These are phyloP conservation scores for Sclerotinia borealis DNA, from an alignment of 2,329 filamentous ascomycete species.

Conservation along the genomic window DNA sequence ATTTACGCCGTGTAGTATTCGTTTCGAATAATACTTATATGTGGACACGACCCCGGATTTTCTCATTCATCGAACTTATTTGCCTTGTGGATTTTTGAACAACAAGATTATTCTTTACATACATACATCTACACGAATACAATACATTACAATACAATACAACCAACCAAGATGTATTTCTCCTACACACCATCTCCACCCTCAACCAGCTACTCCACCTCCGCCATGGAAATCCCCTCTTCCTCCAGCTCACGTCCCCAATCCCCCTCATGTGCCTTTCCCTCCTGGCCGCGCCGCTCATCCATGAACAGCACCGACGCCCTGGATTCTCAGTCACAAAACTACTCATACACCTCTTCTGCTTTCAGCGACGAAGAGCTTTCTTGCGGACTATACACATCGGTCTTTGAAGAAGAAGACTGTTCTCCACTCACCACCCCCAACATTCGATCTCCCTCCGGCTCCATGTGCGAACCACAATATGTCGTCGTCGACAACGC, in stretches of 20 bases:
- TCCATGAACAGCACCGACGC: slow-evolving; percentile 37
- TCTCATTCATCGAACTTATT: background rate
- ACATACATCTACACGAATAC: background rate
- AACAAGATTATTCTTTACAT: background rate
- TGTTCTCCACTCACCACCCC: slow-evolving; percentile 36
- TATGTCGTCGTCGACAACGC: slow-evolving; percentile 26
- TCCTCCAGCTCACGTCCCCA: slow-evolving; percentile 19
- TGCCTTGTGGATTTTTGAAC: background rate
- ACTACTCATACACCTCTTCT: slow-evolving; percentile 20
- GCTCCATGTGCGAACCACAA: slow-evolving; percentile 19
- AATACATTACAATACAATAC: background rate
- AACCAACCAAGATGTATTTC: slow-evolving; percentile 24
- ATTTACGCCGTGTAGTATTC: background rate
- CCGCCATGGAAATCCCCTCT: slow-evolving; percentile 28
- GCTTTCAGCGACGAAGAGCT: slow-evolving; percentile 49
- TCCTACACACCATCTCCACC: slow-evolving; percentile 26
- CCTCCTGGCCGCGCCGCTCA: slow-evolving; percentile 51
- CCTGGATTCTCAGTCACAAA: slow-evolving; percentile 20
- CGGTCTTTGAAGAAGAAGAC: slow-evolving; percentile 45
- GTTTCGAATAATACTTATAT: slow-evolving; percentile 1
- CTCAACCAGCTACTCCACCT: slow-evolving; percentile 21
- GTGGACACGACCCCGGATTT: background rate
- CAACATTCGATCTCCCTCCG: slow-evolving; percentile 22
- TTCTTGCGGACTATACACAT: slow-evolving; percentile 44
- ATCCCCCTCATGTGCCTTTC: slow-evolving; percentile 44